Conservation (phyloP, 306 rosid species). For the Dryas alaskensis region DNA sequence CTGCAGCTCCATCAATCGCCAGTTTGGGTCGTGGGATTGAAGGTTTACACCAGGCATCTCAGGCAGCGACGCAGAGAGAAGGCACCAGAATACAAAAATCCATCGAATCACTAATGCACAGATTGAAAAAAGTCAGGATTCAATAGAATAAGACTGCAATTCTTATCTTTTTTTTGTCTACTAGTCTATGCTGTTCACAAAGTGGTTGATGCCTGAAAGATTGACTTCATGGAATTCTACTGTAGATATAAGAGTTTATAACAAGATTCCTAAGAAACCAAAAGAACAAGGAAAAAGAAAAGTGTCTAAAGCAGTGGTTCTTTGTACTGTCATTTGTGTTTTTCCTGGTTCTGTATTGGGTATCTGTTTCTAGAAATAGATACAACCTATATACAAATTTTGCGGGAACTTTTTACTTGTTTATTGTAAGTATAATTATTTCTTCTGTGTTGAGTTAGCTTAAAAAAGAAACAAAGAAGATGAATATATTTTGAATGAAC, state of each 20-base stretch:
- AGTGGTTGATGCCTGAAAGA: not conserved
- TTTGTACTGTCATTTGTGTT: not conserved
- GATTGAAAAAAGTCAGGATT: constrained; percentile 50
- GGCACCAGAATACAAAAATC: constrained; percentile 58
- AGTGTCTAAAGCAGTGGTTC: not conserved
- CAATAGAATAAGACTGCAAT: constrained; percentile 32
- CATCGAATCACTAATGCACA: constrained; percentile 49
- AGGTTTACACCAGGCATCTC: constrained; percentile 51
- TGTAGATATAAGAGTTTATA: not conserved
- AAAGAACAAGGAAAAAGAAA: not conserved
- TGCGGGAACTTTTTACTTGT: not conserved
- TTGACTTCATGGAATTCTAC: not conserved
- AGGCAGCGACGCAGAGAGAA: constrained; percentile 43
- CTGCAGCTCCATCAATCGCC: constrained; percentile 75
- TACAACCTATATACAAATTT: not conserved
- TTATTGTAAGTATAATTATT: not conserved
- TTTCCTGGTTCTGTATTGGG: not conserved
- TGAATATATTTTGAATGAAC: not conserved
- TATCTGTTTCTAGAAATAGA: not conserved
- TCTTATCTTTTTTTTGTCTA: not conserved
- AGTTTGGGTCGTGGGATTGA: constrained; percentile 74
- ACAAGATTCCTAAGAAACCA: not conserved
- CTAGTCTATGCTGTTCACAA: not conserved
- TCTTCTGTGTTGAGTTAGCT: not conserved
- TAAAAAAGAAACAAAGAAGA: not conserved